Evolutionary conservation across 441 rosid species (phyloP).

Genomic region (Populus trichocarpa): DNA sequence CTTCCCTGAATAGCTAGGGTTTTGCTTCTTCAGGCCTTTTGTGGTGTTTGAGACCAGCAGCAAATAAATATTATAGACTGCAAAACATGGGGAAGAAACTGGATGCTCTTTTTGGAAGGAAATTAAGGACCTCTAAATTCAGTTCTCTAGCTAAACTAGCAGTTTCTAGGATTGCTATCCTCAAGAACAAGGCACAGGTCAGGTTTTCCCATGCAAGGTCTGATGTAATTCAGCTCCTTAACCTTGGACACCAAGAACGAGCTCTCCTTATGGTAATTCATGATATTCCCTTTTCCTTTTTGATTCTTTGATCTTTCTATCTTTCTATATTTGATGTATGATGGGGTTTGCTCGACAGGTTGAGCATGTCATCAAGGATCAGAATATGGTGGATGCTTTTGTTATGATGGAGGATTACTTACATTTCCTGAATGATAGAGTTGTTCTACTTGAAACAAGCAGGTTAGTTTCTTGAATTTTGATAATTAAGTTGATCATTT

Average conservation of each 20-base stretch:
- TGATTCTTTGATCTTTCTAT: neutral
- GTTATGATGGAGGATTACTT: constrained; percentile 46
- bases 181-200: constrained; percentile 44
- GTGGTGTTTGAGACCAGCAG: neutral
- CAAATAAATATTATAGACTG: neutral
- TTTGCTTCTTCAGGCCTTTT: neutral
- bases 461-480: constrained; percentile 23
- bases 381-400: constrained; percentile 42
- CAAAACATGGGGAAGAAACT: constrained; percentile 39
- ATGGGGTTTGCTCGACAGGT: constrained; percentile 26
- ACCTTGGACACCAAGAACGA: constrained; percentile 48
- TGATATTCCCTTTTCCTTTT: neutral
- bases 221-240: constrained; percentile 48
- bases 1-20: neutral
- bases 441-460: constrained; percentile 32
- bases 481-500: neutral
- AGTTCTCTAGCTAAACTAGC: constrained; percentile 40
- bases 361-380: constrained; percentile 49
- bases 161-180: constrained; percentile 39
- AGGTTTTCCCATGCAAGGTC: constrained; percentile 39
- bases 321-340: neutral
- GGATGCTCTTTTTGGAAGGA: constrained; percentile 42
- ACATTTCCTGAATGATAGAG: constrained; percentile 40
- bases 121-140: constrained; percentile 41
- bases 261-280: constrained; percentile 48